Conservation (phyloP, 2,329 filamentous ascomycete species). For the Metarhizium guizhouense region DNA sequence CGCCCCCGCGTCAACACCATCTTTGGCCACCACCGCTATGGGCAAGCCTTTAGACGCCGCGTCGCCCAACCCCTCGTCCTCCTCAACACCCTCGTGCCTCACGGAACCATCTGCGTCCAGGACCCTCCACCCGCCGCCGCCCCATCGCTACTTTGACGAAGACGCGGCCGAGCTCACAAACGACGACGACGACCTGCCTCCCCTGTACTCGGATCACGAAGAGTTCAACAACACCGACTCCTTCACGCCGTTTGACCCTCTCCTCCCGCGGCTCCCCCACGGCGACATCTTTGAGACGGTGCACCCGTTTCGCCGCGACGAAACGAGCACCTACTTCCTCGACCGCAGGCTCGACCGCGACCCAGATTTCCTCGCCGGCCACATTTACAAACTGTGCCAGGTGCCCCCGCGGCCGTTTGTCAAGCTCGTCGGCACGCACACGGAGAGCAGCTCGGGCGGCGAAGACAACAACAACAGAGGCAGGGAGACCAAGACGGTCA, state of each 20-base stretch:
- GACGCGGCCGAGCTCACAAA: conserved; percentile 24
- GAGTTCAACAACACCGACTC: conserved; percentile 7
- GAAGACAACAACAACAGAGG: conserved; percentile 37
- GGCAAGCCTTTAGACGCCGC: conserved; percentile 15
- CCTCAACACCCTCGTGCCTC: conserved; percentile 10
- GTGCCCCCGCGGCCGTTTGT: conserved; percentile 45
- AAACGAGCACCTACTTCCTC: conserved; percentile 30
- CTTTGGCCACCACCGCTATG: conserved; percentile 9
- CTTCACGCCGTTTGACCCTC: conserved; percentile 13
- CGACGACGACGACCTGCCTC: conserved; percentile 36
- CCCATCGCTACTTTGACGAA: conserved; percentile 25
- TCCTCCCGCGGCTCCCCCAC: conserved; percentile 12
- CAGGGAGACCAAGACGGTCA: conserved; percentile 19
- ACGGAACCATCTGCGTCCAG: conserved; percentile 19
- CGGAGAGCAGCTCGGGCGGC: conserved; percentile 9
- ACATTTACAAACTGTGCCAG: conserved; percentile 33
- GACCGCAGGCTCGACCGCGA: conserved; percentile 36
- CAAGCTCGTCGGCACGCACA: conserved; percentile 43
- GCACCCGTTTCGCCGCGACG: conserved; percentile 21
- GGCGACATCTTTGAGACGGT: conserved; percentile 11
- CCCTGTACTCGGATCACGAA: conserved; percentile 33
- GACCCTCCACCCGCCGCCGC: conserved; percentile 14
- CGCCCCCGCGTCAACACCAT: too few species aligned
- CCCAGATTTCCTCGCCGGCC: conserved; percentile 30
- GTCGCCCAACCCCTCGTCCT: conserved; percentile 8